Evolutionary conservation across 1,284 basidiomycete species (phyloP), one percentile per base, ranked within the genome.

Genomic region (Leccinum huronense): DNA sequence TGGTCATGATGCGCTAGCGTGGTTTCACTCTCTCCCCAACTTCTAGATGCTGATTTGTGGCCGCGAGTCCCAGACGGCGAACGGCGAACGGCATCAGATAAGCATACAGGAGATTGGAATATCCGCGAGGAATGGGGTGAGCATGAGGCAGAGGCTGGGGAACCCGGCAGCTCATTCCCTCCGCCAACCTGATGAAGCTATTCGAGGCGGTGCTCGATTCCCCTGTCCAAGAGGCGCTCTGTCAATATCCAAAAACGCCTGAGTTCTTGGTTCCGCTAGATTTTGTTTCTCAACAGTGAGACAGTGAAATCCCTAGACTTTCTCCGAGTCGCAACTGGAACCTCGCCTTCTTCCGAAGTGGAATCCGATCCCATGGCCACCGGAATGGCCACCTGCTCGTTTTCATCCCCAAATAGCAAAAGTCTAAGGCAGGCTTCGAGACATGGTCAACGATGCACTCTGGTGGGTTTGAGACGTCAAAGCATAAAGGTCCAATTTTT

Each of bases 341-440:
- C 78, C 7, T 78, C 80, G 19, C 80, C 80, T 16, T 81, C 80
- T 6, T 82, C 77, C 5, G 77, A 85, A 3, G 84, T 85, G 2
- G 84, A 84, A 63, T 84, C 87, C 0, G 82, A 85, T 64, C 87
- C 83, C 63, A 83, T 77, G 27, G 77, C 72, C 16, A 77, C 70
- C 27, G 76, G 75, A 60, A 75, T 76, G 13, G 79, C 80, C 3
- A 76, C 69, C 65, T 77, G 75, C 64, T 81, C 82, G 55, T 81
- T 80, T 68, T 87, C 87, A 58, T 87, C 84, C 1, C 81, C 84
- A 65, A 90, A 93, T 6, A 95, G 78, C 34, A 97, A 77, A 72
- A 93, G 96, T 42, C 88, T 81, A 42, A 95, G 80, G 67, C 93
- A 95, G 0, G 87, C 81, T 67, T 95, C 92, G 6, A 97, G 80